Evolutionary conservation across 345 rosid genomes (phyloP), one percentile per base, ranked within the genome.

Genomic region (Firmiana major): DNA sequence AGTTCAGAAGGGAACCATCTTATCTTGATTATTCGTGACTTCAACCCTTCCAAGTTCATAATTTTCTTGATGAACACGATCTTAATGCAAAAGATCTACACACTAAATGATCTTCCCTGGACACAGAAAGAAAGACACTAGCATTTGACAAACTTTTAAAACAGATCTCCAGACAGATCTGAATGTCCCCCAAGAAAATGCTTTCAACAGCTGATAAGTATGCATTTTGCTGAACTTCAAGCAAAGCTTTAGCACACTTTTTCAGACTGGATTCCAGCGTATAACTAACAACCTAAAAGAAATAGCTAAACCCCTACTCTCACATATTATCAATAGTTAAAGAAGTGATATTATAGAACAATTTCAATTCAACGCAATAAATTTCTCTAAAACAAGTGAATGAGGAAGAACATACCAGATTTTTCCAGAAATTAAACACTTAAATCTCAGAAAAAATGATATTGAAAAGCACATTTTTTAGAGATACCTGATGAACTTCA

Each of bases 401-500:
- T 19, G 22, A 38, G 26, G 12, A 9, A 58, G 31, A 58, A 58
- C 0, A 55, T n/a, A 8, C 5, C 31, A 22, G 15, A 58, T 22
- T 22, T 58, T 58, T 22, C 31, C 10, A 58, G 9, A 58, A 22
- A 58, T 22, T 66, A 51, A 28, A 28, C 57, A 69, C 4, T 4
- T 4, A 53, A 71, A 51, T 43, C 55, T 4, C 5, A 24, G 13
- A 6, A 48, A 55, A 57, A 46, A 13, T 43, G 66, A 34, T 4
- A 22, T 43, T 24, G 19, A 24, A 49, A 68, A 13, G 66, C 22
- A 53, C 63, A 58, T 9, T 58, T 58, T 31, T 34, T 24, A 51
- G 60, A 58, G 64, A 66, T 62, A 96, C 98, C 89, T 96, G 99
- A 83, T 97, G 94, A 83, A 93, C 97, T 28, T 92, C 91, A 75